Percentiles rank a stretch among this genome's conserved stretches.
Conservation (phyloP, 805 yeast genomes). For the Metschnikowia shivogae region DNA sequence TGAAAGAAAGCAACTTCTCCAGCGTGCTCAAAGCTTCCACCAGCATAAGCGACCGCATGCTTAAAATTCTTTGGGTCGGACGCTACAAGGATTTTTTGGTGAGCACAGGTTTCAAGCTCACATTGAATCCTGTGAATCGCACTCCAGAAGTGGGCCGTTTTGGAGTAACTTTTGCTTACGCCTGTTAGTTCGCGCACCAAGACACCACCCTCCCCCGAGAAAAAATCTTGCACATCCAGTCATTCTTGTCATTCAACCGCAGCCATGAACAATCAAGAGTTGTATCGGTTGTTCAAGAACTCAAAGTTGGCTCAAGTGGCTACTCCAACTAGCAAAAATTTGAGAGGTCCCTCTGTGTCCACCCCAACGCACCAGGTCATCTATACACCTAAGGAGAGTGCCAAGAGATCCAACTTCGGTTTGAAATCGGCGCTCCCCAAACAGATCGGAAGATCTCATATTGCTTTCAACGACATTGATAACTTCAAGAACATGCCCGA, state of each 20-base stretch:
- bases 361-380: conserved; percentile 71
- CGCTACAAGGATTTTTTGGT: conserved; percentile 73
- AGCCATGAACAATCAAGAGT: conserved; percentile 16
- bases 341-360: conserved; percentile 26
- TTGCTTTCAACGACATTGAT: conserved; percentile 64
- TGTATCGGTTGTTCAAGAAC: conserved; percentile 30
- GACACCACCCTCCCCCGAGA: conserved; percentile 10
- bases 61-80: conserved; percentile 84
- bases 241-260: neutral
- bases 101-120: conserved; percentile 64
- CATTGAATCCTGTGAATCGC: conserved; percentile 31
- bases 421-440: conserved; percentile 66
- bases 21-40: conserved; percentile 74
- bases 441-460: conserved; percentile 52
- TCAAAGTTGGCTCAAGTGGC: conserved; percentile 45
- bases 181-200: conserved; percentile 37
- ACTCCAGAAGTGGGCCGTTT: conserved; percentile 47
- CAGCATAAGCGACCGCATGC: conserved; percentile 55
- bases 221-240: neutral
- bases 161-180: conserved; percentile 61
- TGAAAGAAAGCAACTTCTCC: conserved; percentile 52
- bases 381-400: conserved; percentile 62
- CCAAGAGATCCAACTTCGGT: conserved; percentile 71
- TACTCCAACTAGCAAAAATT: conserved; percentile 30
- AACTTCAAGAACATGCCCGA: conserved; percentile 64